These are phyloP conservation scores for Globisporangium iwayamae DNA, from an alignment of 352 stramenopile species.

Conservation along the genomic window DNA sequence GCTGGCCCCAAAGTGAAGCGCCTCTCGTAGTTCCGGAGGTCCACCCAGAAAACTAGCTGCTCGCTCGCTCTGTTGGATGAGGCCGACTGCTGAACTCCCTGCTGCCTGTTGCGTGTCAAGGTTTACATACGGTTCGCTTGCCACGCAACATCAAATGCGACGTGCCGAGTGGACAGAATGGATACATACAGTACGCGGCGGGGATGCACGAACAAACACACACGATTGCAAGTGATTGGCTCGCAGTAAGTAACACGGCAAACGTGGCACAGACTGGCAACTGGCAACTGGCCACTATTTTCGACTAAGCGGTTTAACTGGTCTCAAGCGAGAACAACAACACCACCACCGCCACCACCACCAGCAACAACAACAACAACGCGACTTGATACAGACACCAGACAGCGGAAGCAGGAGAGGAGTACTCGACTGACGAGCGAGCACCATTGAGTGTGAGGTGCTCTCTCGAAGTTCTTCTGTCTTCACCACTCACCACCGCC, in stretches of 20 bases:
- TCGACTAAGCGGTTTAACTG: neutral
- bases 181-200: neutral
- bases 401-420: no score
- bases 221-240: no score
- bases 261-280: neutral
- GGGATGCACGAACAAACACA: no score
- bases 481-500: neutral
- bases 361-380: neutral
- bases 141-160: neutral
- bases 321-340: neutral
- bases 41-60: neutral
- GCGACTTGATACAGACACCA: neutral
- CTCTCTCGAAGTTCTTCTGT: neutral
- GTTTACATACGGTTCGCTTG: neutral
- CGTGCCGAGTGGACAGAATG: neutral
- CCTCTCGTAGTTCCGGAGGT: neutral
- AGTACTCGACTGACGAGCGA: neutral
- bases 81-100: neutral
- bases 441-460: neutral
- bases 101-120: neutral
- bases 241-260: neutral
- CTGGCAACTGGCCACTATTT: neutral
- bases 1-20: neutral
- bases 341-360: no score
- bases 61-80: neutral